Percentiles rank a stretch among this genome's conserved stretches.
Conservation (phyloP, 2,329 filamentous ascomycete genomes). For the Neopestalotiopsis sp. region DNA sequence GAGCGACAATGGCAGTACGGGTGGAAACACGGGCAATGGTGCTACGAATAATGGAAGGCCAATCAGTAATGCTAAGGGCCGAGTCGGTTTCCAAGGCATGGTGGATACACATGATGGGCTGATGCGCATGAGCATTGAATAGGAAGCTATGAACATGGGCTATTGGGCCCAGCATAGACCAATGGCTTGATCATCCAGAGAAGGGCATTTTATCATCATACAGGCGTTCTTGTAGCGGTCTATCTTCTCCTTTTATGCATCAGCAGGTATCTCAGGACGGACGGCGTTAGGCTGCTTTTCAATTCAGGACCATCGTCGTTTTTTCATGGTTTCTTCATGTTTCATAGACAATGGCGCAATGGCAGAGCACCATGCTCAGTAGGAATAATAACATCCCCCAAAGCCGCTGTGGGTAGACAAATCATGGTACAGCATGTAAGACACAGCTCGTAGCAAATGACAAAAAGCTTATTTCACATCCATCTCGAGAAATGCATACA, state of each 20-base stretch:
- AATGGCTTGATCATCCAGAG: not conserved
- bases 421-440: not conserved
- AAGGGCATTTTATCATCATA: not conserved
- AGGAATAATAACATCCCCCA: not conserved
- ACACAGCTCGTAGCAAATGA: not conserved
- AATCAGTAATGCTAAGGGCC: slow-evolving; percentile 56
- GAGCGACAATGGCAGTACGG: slow-evolving; percentile 52
- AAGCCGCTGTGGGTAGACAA: not conserved
- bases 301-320: too few species aligned
- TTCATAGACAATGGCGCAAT: too few species aligned
- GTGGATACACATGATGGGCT: slow-evolving; percentile 92
- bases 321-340: too few species aligned
- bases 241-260: not conserved
- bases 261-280: not conserved
- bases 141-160: slow-evolving; percentile 27
- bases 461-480: not conserved
- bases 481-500: not conserved
- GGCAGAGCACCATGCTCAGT: not conserved
- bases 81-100: slow-evolving; percentile 90
- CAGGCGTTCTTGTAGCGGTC: not conserved
- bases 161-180: not conserved
- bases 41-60: slow-evolving; percentile 43
- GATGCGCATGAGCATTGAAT: slow-evolving; percentile 98
- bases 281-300: not conserved
- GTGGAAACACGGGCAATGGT: slow-evolving; percentile 28